Conservation (phyloP, 2,329 filamentous ascomycete species). For the Ciborinia camelliae region DNA sequence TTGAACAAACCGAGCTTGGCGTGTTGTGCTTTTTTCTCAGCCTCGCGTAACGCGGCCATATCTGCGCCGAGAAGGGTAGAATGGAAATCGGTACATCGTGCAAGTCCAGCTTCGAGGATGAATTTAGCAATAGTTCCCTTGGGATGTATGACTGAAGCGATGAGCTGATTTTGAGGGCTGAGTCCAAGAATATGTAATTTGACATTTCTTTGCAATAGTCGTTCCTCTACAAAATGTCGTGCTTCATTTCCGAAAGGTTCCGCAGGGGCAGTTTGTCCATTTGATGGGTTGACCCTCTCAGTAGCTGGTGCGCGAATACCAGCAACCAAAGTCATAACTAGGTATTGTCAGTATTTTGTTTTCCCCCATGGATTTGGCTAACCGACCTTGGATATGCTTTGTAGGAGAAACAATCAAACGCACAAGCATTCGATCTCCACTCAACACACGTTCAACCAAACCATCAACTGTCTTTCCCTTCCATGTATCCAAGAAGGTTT, state of each 20-base stretch:
- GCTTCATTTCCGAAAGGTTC: constrained; percentile 91
- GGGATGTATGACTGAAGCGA: constrained; percentile 83
- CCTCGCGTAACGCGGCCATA: constrained; percentile 80
- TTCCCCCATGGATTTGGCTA: not conserved
- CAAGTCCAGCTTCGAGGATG: constrained; percentile 82
- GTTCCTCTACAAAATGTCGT: constrained; percentile 78
- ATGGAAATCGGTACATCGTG: constrained; percentile 92
- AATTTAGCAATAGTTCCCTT: constrained; percentile 91
- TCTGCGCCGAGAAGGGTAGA: constrained; percentile 85
- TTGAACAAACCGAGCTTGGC: constrained; percentile 77
- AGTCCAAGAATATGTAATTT: constrained; percentile 79
- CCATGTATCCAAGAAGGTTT: constrained; percentile 73
- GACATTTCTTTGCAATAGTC: constrained; percentile 82
- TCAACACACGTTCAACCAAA: constrained; percentile 86
- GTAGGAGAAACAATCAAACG: constrained; percentile 76
- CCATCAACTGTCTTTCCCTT: constrained; percentile 83
- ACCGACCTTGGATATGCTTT: constrained; percentile 60
- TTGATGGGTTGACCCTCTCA: constrained; percentile 74
- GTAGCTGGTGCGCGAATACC: constrained; percentile 89
- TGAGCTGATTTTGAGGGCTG: constrained; percentile 87
- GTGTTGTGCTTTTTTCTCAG: constrained; percentile 81
- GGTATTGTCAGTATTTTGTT: constrained; percentile 37
- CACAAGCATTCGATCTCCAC: constrained; percentile 84
- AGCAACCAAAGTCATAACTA: constrained; percentile 84
- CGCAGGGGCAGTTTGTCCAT: constrained; percentile 66